Percentiles rank a stretch among this genome's conserved stretches.
These are phyloP conservation scores for Pseudogymnoascus sp. DNA, from an alignment of 2,329 filamentous ascomycete species.

Conservation along the genomic window DNA sequence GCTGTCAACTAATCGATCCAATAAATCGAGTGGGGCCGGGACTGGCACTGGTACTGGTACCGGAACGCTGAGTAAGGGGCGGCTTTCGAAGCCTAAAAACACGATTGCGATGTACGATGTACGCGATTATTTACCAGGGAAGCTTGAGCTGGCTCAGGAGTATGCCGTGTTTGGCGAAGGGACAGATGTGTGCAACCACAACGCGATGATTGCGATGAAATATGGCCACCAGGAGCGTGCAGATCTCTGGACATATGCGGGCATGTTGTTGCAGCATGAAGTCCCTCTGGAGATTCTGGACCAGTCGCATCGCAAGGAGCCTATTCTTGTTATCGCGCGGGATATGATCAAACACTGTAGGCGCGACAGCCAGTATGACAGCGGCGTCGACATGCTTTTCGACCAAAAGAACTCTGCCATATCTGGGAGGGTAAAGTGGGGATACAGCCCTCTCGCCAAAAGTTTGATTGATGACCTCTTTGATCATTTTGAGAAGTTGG, in stretches of 20 bases:
- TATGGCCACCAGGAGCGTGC: constrained; percentile 65
- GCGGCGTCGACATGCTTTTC: constrained; percentile 40
- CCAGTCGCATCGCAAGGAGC: constrained; percentile 47
- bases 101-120: constrained; percentile 68
- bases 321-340: constrained; percentile 57
- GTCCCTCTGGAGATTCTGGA: constrained; percentile 62
- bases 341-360: constrained; percentile 43
- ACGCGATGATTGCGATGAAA: constrained; percentile 68
- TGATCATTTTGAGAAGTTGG: constrained; percentile 53
- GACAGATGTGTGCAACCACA: constrained; percentile 74
- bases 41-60: constrained; percentile 48
- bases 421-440: constrained; percentile 60
- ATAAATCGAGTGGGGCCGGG: constrained; percentile 34
- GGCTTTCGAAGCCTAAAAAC: constrained; percentile 48
- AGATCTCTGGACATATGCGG: constrained; percentile 76
- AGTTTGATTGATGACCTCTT: constrained; percentile 58
- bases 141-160: constrained; percentile 64
- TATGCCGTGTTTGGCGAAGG: constrained; percentile 82
- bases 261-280: constrained; percentile 68
- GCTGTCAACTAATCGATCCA: constrained; percentile 28
- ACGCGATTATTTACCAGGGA: constrained; percentile 66
- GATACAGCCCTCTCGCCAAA: constrained; percentile 55
- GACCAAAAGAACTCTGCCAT: constrained; percentile 33
- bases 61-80: constrained; percentile 22
- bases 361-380: constrained; percentile 38